These are phyloP conservation scores for Triangularia setosa DNA, from an alignment of 2,329 filamentous ascomycete species.

Conservation along the genomic window DNA sequence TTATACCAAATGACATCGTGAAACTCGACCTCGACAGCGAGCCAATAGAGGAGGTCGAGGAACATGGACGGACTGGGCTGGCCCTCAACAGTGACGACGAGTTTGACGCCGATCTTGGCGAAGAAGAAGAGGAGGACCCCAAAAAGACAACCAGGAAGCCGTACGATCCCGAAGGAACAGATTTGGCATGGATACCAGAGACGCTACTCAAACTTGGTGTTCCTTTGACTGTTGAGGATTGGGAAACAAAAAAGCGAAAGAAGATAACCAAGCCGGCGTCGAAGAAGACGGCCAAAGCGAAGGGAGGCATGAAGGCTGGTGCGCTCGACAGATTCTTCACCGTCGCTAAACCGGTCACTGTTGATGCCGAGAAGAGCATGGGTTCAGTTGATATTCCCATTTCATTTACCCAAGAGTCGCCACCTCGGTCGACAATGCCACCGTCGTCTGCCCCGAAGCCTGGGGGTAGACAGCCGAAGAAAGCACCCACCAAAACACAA, in stretches of 20 bases:
- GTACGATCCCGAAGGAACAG: constrained; percentile 63
- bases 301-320: constrained; percentile 27
- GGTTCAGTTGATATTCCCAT: background rate
- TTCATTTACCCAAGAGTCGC: background rate
- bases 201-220: constrained; percentile 60
- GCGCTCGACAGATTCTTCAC: constrained; percentile 38
- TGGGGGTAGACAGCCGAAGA: constrained; percentile 30
- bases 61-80: constrained; percentile 49
- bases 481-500: constrained; percentile 10
- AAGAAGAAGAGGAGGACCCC: constrained; percentile 24
- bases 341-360: constrained; percentile 32
- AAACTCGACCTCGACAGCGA: constrained; percentile 72
- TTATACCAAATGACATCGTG: constrained; percentile 71
- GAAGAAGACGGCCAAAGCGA: constrained; percentile 22
- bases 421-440: constrained; percentile 2
- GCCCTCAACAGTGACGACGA: constrained; percentile 67
- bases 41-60: constrained; percentile 53
- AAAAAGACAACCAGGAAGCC: constrained; percentile 31
- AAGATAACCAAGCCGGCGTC: constrained; percentile 17
- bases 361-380: constrained; percentile 3
- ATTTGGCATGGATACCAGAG: constrained; percentile 67
- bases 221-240: constrained; percentile 61
- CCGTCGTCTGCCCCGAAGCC: constrained; percentile 1
- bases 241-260: constrained; percentile 45
- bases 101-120: constrained; percentile 38